A percentile compares a stretch with the other conserved stretches of the same genome.
Conservation (phyloP, 257 asterid genomes). For the Solanum okadae region DNA sequence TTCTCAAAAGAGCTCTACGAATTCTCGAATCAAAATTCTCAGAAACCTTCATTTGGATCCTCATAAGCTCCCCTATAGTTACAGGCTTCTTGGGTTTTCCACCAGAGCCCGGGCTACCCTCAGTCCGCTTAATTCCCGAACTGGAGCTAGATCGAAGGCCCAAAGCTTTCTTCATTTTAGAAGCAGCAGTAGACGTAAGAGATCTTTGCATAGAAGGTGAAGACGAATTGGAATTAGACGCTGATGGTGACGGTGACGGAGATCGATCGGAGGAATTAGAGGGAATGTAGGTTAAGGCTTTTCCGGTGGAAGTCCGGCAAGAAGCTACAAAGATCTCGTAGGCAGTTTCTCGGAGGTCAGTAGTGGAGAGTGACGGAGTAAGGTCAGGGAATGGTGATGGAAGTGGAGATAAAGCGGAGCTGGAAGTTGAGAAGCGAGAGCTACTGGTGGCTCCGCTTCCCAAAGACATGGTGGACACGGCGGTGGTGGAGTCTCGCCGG, state of each 20-base stretch:
- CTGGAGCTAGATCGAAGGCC: slow-evolving; percentile 76
- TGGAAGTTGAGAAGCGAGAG: background rate
- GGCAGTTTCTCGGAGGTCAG: slow-evolving; percentile 75
- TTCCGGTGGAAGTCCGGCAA: slow-evolving; percentile 56
- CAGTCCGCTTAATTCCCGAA: slow-evolving; percentile 31
- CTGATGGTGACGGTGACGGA: slow-evolving; percentile 10
- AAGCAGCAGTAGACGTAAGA: slow-evolving; percentile 84
- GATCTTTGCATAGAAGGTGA: slow-evolving; percentile 57
- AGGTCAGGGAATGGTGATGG: slow-evolving; percentile 77
- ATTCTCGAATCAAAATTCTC: slow-evolving; percentile 76
- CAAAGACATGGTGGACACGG: slow-evolving; percentile 18
- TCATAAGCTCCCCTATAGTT: slow-evolving; percentile 85
- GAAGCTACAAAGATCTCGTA: slow-evolving; percentile 93
- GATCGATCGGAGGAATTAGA: slow-evolving; percentile 14
- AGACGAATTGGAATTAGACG: background rate
- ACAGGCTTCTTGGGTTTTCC: slow-evolving; percentile 71
- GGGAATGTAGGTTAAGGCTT: slow-evolving; percentile 11
- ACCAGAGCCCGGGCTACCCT: slow-evolving; percentile 39
- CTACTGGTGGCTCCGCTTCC: background rate
- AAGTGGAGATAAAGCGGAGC: slow-evolving; percentile 34
- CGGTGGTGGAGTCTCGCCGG: slow-evolving; percentile 46
- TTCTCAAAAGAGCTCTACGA: slow-evolving; percentile 87
- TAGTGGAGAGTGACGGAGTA: slow-evolving; percentile 46
- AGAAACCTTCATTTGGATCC: slow-evolving; percentile 77
- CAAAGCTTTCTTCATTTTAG: slow-evolving; percentile 95